phyloP scores from a whole-genome alignment of 106 monocot species.

The Apostasia shenzhenica region DNA sequence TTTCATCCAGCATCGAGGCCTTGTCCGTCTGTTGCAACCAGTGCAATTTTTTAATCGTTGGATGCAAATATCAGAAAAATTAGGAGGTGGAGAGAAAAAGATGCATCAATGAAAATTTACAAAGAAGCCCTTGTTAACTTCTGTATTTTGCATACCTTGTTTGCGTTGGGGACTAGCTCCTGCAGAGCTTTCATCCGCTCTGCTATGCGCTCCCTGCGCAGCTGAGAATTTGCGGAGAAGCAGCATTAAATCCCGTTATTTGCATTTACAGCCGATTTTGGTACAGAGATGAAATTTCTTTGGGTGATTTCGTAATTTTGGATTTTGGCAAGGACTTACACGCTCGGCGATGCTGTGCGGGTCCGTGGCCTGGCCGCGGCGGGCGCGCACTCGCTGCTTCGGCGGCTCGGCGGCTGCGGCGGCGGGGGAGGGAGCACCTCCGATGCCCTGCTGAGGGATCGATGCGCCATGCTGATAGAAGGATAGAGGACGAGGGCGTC shows the following conservation, averaged over 20 bases:
- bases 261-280: conserved; percentile 12
- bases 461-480: conserved; percentile 3
- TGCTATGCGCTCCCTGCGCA: conserved; percentile 83
- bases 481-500: background rate
- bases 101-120: background rate
- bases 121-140: background rate
- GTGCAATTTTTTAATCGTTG: no score
- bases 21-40: conserved; percentile 79
- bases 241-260: background rate
- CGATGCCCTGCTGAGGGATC: conserved; percentile 41
- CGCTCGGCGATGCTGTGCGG: conserved; percentile 95
- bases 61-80: background rate
- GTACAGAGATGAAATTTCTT: background rate
- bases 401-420: conserved; percentile 34
- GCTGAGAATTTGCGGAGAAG: conserved; percentile 22
- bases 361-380: conserved; percentile 91
- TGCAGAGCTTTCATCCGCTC: conserved; percentile 89
- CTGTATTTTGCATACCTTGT: conserved; percentile 35
- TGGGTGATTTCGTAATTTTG: background rate
- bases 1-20: conserved; percentile 99
- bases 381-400: conserved; percentile 71
- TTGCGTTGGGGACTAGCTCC: conserved; percentile 83
- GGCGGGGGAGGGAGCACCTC: conserved; percentile 18
- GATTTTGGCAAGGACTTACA: conserved; percentile 24
- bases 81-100: background rate